phyloP scores from a whole-genome alignment of 495 filamentous ascomycete genomes.

The Penicillium coffeae region DNA sequence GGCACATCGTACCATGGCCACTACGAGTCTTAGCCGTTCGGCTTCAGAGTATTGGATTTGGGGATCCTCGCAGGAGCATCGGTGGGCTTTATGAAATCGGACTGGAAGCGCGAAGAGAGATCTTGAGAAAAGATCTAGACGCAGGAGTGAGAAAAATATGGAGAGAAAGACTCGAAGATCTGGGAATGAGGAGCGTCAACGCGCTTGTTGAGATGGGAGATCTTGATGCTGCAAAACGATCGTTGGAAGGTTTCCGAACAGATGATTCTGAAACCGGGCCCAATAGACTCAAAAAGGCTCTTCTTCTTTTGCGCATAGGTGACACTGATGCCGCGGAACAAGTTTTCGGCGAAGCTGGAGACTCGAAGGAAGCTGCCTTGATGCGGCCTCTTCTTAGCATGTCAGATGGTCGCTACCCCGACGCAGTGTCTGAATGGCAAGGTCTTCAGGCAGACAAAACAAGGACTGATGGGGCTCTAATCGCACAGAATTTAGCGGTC shows the following conservation, averaged over 20 bases:
- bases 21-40: slow-evolving; percentile 76
- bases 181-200: slow-evolving; percentile 75
- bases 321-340: slow-evolving; percentile 64
- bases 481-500: slow-evolving; percentile 76
- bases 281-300: slow-evolving; percentile 47
- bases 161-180: slow-evolving; percentile 63
- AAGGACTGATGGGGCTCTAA: slow-evolving; percentile 44
- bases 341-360: slow-evolving; percentile 27
- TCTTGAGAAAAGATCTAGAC: slow-evolving; percentile 33
- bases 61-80: slow-evolving; percentile 77
- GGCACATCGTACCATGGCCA: slow-evolving; percentile 79
- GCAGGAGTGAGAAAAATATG: slow-evolving; percentile 53
- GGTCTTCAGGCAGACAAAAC: slow-evolving; percentile 40
- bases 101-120: slow-evolving; percentile 60
- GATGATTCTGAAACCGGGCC: slow-evolving; percentile 32
- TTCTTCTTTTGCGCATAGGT: slow-evolving; percentile 72
- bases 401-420: slow-evolving; percentile 69
- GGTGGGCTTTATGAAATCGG: slow-evolving; percentile 87
- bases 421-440: slow-evolving; percentile 61
- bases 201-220: slow-evolving; percentile 90
- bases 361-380: slow-evolving; percentile 28
- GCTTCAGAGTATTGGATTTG: slow-evolving; percentile 78
- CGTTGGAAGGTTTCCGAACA: slow-evolving; percentile 49
- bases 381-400: slow-evolving; percentile 67
- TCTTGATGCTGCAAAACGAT: slow-evolving; percentile 65